These are phyloP conservation scores for Lagenidium giganteum DNA, from an alignment of 352 stramenopile species.

Conservation along the genomic window DNA sequence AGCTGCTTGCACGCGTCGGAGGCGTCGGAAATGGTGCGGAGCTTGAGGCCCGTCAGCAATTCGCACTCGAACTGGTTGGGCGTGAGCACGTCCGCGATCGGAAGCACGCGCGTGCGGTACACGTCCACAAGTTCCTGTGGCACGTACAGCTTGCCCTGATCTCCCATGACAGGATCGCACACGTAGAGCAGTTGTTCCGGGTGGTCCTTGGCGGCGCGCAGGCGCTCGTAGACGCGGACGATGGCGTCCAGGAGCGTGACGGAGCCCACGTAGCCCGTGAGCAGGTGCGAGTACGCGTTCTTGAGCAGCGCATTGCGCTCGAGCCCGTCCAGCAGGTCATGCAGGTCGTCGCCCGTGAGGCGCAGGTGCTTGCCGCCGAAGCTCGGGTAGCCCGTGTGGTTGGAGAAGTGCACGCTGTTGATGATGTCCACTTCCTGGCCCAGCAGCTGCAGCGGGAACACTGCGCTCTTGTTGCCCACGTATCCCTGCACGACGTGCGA, in stretches of 20 bases:
- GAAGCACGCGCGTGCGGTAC: conserved; percentile 71
- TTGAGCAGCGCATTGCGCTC: conserved; percentile 62
- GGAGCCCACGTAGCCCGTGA: conserved; percentile 81
- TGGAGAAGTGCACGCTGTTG: conserved; percentile 87
- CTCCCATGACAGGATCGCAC: conserved; percentile 80
- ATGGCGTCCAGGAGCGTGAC: conserved; percentile 66
- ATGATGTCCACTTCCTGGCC: conserved; percentile 85
- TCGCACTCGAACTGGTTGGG: conserved; percentile 87
- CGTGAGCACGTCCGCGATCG: conserved; percentile 80
- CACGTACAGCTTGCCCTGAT: conserved; percentile 80
- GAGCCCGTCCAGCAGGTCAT: conserved; percentile 77
- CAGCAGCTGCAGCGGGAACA: conserved; percentile 81
- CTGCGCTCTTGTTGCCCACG: conserved; percentile 83
- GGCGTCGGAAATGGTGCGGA: conserved; percentile 60
- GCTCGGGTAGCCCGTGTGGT: conserved; percentile 78
- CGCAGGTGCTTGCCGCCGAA: conserved; percentile 62
- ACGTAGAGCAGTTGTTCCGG: conserved; percentile 61
- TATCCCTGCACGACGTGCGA: conserved; percentile 86
- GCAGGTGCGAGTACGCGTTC: conserved; percentile 69
- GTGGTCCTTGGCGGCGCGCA: conserved; percentile 44
- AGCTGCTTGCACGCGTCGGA: conserved; percentile 70
- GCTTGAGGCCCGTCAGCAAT: conserved; percentile 62
- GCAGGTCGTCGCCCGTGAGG: conserved; percentile 65
- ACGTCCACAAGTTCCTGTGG: conserved; percentile 72
- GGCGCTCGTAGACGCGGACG: conserved; percentile 51